Evolutionary conservation across 306 rosid genomes (phyloP).

Genomic region (Vigna reflexopilosa): DNA sequence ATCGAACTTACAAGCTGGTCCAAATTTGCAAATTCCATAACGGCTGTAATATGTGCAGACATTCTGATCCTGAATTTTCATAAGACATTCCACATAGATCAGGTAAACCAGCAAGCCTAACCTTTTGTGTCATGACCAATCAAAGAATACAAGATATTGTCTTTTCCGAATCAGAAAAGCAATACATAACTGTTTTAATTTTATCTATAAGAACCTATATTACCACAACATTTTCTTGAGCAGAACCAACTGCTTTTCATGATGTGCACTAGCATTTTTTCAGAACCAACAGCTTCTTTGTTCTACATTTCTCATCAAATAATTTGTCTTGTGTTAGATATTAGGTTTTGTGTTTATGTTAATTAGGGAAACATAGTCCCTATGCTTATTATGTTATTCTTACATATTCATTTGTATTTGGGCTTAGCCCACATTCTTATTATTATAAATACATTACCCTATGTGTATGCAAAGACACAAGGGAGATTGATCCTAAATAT

Average conservation of each 20-base stretch:
- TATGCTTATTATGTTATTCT: too few species aligned
- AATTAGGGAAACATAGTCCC: too few species aligned
- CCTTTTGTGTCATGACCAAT: background rate
- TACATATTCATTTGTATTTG: too few species aligned
- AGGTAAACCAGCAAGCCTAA: constrained; percentile 23
- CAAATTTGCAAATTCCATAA: constrained; percentile 90
- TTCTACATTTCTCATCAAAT: background rate
- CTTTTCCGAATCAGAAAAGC: constrained; percentile 13
- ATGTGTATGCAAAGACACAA: too few species aligned
- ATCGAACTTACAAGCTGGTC: constrained; percentile 86
- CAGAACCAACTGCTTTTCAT: background rate
- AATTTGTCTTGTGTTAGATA: background rate
- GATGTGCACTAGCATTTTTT: too few species aligned
- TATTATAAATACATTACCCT: too few species aligned
- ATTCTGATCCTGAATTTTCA: constrained; percentile 72
- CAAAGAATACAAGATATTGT: background rate
- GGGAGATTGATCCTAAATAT: too few species aligned
- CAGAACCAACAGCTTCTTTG: background rate
- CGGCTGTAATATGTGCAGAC: constrained; percentile 77
- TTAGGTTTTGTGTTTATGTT: too few species aligned
- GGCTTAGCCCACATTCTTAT: too few species aligned
- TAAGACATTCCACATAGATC: background rate
- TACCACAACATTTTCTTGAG: background rate
- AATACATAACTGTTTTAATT: background rate
- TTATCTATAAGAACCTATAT: background rate